phyloP scores from a whole-genome alignment of 1,139 yeast species.

The Debaryomyces nepalensis region DNA sequence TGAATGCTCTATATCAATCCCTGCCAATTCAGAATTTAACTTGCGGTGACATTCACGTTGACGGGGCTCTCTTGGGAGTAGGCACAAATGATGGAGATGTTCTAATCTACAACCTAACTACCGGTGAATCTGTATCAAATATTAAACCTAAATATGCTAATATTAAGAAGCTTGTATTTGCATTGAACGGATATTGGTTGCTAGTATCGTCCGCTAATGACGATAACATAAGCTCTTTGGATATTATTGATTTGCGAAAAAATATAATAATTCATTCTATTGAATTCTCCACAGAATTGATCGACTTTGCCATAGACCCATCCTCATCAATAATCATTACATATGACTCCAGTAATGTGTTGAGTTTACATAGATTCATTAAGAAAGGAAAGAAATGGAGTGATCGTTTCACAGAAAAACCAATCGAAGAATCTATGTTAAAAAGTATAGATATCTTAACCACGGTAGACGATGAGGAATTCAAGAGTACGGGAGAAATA shows the following conservation, averaged over 20 bases:
- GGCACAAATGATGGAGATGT: conserved; percentile 47
- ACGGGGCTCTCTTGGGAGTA: conserved; percentile 63
- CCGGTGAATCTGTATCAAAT: conserved; percentile 43
- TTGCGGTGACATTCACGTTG: conserved; percentile 60
- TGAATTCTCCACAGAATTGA: conserved; percentile 21
- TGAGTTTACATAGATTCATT: conserved; percentile 39
- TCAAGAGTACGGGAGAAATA: conserved; percentile 16
- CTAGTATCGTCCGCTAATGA: conserved; percentile 24
- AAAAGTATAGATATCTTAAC: conserved; percentile 15
- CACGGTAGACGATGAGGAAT: conserved; percentile 16
- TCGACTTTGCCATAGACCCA: conserved; percentile 47
- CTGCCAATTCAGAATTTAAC: conserved; percentile 21
- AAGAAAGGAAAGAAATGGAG: conserved; percentile 53
- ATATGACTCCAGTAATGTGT: conserved; percentile 20
- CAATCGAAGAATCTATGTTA: conserved; percentile 13
- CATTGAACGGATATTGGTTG: conserved; percentile 75
- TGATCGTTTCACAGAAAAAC: conserved; percentile 14
- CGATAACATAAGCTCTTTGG: conserved; percentile 29
- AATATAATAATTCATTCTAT: conserved; percentile 35
- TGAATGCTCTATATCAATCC: conserved; percentile 16
- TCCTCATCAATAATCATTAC: conserved; percentile 47
- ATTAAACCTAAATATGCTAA: conserved; percentile 30
- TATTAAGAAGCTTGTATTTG: conserved; percentile 53
- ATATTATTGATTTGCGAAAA: conserved; percentile 64
- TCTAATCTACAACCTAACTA: conserved; percentile 47